A percentile compares a stretch with the other conserved stretches of the same genome.
Conservation (phyloP, 371 early-diverging fungal species). For the Funneliformis caledonium region DNA sequence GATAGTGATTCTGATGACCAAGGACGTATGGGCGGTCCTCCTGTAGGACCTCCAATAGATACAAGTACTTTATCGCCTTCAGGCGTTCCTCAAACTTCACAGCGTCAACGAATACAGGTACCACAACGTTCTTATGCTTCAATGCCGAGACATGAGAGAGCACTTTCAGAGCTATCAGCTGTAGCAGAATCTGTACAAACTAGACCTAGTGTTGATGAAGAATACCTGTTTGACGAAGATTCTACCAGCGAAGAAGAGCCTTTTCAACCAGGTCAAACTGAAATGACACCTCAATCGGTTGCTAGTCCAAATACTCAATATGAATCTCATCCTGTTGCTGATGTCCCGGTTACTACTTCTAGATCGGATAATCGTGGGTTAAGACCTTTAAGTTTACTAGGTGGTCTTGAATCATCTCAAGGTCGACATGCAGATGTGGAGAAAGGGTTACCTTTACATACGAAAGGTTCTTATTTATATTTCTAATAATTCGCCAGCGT, state of each 20-base stretch:
- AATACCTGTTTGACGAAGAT: conserved; percentile 28
- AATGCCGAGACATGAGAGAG: conserved; percentile 5
- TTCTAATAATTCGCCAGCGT: background rate
- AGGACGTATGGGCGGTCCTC: background rate
- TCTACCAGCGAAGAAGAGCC: conserved; percentile 27
- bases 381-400: conserved; percentile 22
- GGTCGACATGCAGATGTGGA: background rate
- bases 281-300: background rate
- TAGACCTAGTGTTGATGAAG: conserved; percentile 36
- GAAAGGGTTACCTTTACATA: background rate
- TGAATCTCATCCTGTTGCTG: background rate
- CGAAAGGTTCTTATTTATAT: background rate
- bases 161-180: conserved; percentile 24
- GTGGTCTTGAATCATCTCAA: background rate
- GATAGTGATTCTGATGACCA: conserved; percentile 37
- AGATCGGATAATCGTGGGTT: conserved; percentile 8
- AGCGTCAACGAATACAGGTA: conserved; percentile 1
- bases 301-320: conserved; percentile 22
- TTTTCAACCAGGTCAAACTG: background rate
- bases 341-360: background rate
- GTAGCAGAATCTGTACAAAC: conserved; percentile 37
- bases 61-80: background rate
- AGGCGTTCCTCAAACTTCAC: background rate
- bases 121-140: conserved; percentile 30
- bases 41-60: conserved; percentile 17